These are phyloP conservation scores for Globisporangium camurandrum DNA, from an alignment of 352 stramenopile genomes.

Conservation along the genomic window DNA sequence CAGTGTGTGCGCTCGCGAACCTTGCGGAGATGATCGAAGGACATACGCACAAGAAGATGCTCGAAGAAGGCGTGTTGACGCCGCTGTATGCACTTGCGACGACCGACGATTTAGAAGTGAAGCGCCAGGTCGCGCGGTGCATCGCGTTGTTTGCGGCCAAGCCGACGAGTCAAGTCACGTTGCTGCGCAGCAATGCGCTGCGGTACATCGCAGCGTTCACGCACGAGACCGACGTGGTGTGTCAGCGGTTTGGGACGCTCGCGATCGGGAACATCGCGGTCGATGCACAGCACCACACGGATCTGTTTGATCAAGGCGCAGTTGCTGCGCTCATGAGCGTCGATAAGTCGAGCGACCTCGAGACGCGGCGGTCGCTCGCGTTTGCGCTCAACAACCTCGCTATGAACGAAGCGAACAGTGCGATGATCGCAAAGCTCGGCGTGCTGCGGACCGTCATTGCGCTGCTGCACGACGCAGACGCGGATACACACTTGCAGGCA, in stretches of 20 bases:
- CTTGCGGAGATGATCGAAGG: conserved; percentile 95
- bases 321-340: conserved; percentile 87
- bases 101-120: conserved; percentile 80
- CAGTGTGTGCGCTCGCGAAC: conserved; percentile 91
- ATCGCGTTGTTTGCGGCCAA: conserved; percentile 93
- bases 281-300: conserved; percentile 79
- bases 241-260: conserved; percentile 87
- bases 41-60: conserved; percentile 92
- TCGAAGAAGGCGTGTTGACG: conserved; percentile 89
- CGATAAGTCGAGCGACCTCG: conserved; percentile 77
- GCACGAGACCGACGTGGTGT: conserved; percentile 66
- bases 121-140: conserved; percentile 87
- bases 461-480: conserved; percentile 84
- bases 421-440: conserved; percentile 78
- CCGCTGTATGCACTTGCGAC: conserved; percentile 83
- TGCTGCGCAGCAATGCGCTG: conserved; percentile 85
- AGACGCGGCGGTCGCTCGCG: conserved; percentile 88
- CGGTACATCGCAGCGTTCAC: conserved; percentile 85
- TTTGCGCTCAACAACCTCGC: conserved; percentile 95
- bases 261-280: conserved; percentile 91
- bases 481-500: conserved; percentile 91
- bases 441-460: conserved; percentile 79
- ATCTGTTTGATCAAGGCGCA: conserved; percentile 90
- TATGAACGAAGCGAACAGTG: conserved; percentile 87
- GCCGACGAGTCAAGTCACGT: conserved; percentile 77